These are phyloP conservation scores for Colletotrichum agaves DNA, from an alignment of 2,329 filamentous ascomycete species.

Conservation along the genomic window DNA sequence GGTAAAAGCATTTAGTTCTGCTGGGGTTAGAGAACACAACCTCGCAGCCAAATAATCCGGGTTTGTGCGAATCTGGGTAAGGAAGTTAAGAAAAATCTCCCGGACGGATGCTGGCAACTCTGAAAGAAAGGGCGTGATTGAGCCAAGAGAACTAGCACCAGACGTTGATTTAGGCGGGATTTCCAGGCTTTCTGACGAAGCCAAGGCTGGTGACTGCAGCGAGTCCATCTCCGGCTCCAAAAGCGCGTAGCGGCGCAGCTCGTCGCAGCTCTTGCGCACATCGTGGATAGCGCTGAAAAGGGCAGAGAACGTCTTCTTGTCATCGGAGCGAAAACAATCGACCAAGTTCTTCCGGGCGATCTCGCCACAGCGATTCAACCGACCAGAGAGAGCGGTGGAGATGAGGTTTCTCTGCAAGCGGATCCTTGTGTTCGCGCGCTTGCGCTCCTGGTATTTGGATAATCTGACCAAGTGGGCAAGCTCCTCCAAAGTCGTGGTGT, in stretches of 20 bases:
- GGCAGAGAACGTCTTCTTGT: constrained; percentile 80
- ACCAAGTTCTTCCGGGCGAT: constrained; percentile 80
- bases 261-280: constrained; percentile 81
- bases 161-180: constrained; percentile 21
- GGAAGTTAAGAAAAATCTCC: constrained; percentile 80
- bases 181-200: constrained; percentile 44
- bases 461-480: constrained; percentile 81
- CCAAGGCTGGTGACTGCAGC: constrained; percentile 61
- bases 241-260: constrained; percentile 75
- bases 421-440: constrained; percentile 77
- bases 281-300: constrained; percentile 83
- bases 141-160: constrained; percentile 52
- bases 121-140: constrained; percentile 69
- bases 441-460: constrained; percentile 84
- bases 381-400: constrained; percentile 78
- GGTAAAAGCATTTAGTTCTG: constrained; percentile 82
- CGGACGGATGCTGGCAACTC: constrained; percentile 81
- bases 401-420: constrained; percentile 80
- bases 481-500: constrained; percentile 78
- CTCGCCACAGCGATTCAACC: constrained; percentile 79
- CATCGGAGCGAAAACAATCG: constrained; percentile 81
- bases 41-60: constrained; percentile 88
- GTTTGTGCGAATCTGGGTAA: constrained; percentile 85
- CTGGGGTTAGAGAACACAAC: constrained; percentile 77
- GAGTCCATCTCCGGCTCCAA: constrained; percentile 78